Percentiles rank a stretch among this genome's conserved stretches.
These are phyloP conservation scores for Sphaerobolus stellatus DNA, from an alignment of 1,284 basidiomycete genomes.

Conservation along the genomic window DNA sequence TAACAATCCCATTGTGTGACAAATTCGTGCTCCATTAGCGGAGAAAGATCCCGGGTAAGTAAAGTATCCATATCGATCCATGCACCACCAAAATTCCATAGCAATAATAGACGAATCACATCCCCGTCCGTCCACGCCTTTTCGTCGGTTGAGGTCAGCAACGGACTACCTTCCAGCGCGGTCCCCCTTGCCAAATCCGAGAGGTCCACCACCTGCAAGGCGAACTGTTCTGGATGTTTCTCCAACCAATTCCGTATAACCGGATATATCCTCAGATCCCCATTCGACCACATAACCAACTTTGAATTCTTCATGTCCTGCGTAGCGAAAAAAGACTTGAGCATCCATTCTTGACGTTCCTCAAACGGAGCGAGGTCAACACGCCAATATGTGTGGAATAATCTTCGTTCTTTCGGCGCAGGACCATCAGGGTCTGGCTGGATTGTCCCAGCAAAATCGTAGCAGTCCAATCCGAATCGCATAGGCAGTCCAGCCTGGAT, in stretches of 20 bases:
- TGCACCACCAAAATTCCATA: constrained; percentile 89
- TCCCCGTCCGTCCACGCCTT: constrained; percentile 95
- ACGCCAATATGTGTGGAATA: constrained; percentile 90
- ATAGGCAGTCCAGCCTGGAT: constrained; percentile 77
- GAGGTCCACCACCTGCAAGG: constrained; percentile 68
- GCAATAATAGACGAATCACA: constrained; percentile 75
- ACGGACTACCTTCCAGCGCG: constrained; percentile 60
- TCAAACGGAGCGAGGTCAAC: constrained; percentile 77
- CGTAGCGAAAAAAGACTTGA: constrained; percentile 89
- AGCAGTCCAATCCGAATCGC: constrained; percentile 81
- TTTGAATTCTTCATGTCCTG: constrained; percentile 67
- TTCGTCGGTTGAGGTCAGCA: constrained; percentile 63
- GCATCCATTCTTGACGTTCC: constrained; percentile 80
- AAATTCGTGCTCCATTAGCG: constrained; percentile 87
- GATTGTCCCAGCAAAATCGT: constrained; percentile 81
- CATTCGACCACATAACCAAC: constrained; percentile 87
- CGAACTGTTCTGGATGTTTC: constrained; percentile 69
- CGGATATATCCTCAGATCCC: constrained; percentile 59
- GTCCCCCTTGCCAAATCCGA: constrained; percentile 69
- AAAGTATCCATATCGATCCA: constrained; percentile 97
- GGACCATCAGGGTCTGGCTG: constrained; percentile 28
- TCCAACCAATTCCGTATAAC: constrained; percentile 62
- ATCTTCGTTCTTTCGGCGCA: constrained; percentile 46
- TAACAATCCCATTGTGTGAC: constrained; percentile 97
- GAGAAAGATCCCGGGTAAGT: constrained; percentile 78